Conservation (phyloP, 2,329 filamentous ascomycete species). For the Cryphonectria carpinicola region DNA sequence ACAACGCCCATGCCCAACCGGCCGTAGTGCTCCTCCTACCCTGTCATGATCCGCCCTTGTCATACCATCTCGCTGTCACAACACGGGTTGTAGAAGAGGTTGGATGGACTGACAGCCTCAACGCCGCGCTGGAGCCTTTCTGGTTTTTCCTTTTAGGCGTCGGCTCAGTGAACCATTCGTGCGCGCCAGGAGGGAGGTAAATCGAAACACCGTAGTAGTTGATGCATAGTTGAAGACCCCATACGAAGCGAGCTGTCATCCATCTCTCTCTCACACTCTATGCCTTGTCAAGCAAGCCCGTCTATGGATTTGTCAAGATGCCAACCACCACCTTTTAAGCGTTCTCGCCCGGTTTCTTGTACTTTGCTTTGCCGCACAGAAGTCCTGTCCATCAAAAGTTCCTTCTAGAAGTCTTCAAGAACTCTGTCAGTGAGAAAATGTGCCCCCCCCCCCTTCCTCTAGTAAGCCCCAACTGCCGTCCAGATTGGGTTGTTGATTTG, state of each 20-base stretch:
- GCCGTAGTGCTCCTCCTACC: not conserved
- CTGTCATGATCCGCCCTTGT: not conserved
- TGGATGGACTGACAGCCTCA: not conserved
- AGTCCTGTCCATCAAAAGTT: not conserved
- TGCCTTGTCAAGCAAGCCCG: not conserved
- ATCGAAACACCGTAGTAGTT: not conserved
- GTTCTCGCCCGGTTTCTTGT: not conserved
- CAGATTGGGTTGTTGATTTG: not conserved
- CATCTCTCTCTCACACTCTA: too few relatives aligned
- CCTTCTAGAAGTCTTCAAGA: slow-evolving; percentile 17
- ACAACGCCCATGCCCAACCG: not conserved
- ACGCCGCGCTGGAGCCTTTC: not conserved
- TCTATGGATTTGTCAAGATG: not conserved
- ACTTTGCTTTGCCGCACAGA: not conserved
- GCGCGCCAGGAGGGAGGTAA: not conserved
- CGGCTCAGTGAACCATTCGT: not conserved
- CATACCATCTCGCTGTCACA: not conserved
- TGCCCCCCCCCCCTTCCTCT: not conserved
- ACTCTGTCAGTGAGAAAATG: not conserved
- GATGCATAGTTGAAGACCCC: not conserved
- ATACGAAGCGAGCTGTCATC: not conserved
- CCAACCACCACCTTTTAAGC: not conserved
- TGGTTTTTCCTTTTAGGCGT: not conserved
- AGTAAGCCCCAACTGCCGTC: not conserved
- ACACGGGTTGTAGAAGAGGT: not conserved